Conservation (phyloP, 2,329 filamentous ascomycete genomes). For the Cladophialophora immunda region DNA sequence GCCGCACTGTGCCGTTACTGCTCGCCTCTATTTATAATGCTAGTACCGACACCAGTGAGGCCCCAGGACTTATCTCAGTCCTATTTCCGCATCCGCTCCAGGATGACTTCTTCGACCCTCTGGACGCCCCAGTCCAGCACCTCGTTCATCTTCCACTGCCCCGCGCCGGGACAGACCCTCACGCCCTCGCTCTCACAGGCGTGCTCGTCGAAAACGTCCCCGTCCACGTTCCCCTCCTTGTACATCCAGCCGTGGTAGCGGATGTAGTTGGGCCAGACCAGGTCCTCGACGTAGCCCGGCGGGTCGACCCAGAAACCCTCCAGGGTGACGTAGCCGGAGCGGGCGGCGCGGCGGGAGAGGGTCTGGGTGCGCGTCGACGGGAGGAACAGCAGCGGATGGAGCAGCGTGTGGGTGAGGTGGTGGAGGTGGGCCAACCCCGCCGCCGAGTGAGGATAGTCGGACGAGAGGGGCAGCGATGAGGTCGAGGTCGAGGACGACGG, state of each 20-base stretch:
- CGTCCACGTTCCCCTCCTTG: slow-evolving; percentile 46
- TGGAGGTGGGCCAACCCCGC: slow-evolving; percentile 21
- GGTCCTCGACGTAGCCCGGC: slow-evolving; percentile 88
- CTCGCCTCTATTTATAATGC: neutral
- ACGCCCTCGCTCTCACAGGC: slow-evolving; percentile 37
- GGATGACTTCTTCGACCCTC: slow-evolving; percentile 59
- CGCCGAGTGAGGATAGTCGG: slow-evolving; percentile 9
- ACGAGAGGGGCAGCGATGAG: too few relatives aligned
- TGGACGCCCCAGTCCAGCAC: slow-evolving; percentile 75
- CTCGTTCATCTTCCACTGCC: slow-evolving; percentile 67
- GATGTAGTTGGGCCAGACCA: slow-evolving; percentile 97
- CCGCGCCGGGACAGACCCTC: slow-evolving; percentile 51
- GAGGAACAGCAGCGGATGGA: slow-evolving; percentile 83
- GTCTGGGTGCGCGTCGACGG: slow-evolving; percentile 68
- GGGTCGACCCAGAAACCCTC: slow-evolving; percentile 96
- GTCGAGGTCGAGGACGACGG: slow-evolving; percentile 36
- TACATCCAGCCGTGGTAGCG: slow-evolving; percentile 77
- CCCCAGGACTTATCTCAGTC: neutral
- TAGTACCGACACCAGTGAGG: neutral
- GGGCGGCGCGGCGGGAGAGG: slow-evolving; percentile 51
- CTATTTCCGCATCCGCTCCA: slow-evolving; percentile 20
- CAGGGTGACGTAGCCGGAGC: slow-evolving; percentile 58
- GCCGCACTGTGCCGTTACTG: neutral
- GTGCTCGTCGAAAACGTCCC: slow-evolving; percentile 48
- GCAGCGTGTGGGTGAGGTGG: slow-evolving; percentile 49